Evolutionary conservation across 2,329 filamentous ascomycete genomes (phyloP).

Genomic region (Ramularia endophylla): DNA sequence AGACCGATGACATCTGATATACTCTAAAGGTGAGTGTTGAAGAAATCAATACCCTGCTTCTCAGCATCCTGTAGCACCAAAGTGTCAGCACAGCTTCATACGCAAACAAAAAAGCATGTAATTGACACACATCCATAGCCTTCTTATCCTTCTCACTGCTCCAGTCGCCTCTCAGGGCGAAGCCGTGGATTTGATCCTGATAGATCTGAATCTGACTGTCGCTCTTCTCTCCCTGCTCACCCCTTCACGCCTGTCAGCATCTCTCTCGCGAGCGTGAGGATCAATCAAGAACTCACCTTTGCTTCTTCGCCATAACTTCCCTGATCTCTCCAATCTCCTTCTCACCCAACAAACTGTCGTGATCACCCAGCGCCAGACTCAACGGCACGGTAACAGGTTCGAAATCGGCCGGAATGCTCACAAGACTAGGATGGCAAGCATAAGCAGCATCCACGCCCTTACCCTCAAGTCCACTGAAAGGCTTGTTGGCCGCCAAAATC

Average conservation of each 20-base stretch:
- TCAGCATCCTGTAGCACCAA: neutral
- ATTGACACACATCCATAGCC: conserved; percentile 40
- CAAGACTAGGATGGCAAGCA: conserved; percentile 33
- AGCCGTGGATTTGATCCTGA: conserved; percentile 41
- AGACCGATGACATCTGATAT: no score
- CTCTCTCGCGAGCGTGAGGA: neutral
- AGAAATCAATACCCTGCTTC: conserved; percentile 9
- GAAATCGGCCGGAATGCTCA: conserved; percentile 39
- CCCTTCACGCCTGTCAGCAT: neutral
- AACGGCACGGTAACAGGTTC: conserved; percentile 36
- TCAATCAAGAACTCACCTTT: conserved; percentile 10
- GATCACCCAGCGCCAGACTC: conserved; percentile 37
- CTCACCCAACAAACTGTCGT: conserved; percentile 38
- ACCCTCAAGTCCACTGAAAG: conserved; percentile 10
- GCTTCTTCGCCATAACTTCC: conserved; percentile 37
- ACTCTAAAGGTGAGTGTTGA: conserved; percentile 11
- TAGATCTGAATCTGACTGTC: conserved; percentile 38
- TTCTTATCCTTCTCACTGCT: conserved; percentile 41
- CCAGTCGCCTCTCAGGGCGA: conserved; percentile 40
- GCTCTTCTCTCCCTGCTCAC: conserved; percentile 25
- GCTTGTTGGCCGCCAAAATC: conserved; percentile 23
- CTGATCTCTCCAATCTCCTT: conserved; percentile 36
- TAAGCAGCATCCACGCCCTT: conserved; percentile 38
- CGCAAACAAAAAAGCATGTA: neutral
- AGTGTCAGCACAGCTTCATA: neutral